These are phyloP conservation scores for Plicaturopsis crispa DNA, from an alignment of 768 basidiomycete genomes.

Conservation along the genomic window DNA sequence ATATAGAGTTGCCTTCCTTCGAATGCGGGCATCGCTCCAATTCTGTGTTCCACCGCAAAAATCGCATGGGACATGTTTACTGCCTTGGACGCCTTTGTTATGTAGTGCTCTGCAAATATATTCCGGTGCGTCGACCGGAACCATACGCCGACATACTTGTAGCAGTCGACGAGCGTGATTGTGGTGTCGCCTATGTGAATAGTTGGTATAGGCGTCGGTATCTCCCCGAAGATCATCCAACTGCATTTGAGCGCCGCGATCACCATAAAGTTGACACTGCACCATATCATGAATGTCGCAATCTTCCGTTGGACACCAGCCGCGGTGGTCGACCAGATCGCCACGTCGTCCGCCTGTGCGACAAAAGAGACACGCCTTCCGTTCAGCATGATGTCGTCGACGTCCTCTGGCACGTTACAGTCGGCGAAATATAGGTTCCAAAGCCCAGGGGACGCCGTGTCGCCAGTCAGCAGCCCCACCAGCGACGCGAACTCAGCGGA, in stretches of 20 bases:
- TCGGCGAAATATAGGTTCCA: conserved; percentile 20
- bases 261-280: conserved; percentile 16
- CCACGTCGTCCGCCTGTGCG: conserved; percentile 21
- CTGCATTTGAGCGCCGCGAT: conserved; percentile 17
- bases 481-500: conserved; percentile 12
- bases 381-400: conserved; percentile 9
- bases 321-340: conserved; percentile 11
- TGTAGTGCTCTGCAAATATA: conserved; percentile 11
- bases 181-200: conserved; percentile 5
- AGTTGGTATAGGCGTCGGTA: conserved; percentile 4
- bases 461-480: conserved; percentile 19
- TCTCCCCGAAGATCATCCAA: conserved; percentile 14
- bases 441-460: conserved; percentile 17
- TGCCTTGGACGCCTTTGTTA: conserved; percentile 11
- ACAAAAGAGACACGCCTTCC: conserved; percentile 10
- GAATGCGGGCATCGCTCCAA: conserved; percentile 11
- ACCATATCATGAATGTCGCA: conserved; percentile 13
- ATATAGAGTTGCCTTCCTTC: conserved; percentile 13
- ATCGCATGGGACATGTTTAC: conserved; percentile 9
- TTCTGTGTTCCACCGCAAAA: conserved; percentile 9
- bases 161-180: conserved; percentile 4
- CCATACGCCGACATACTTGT: conserved; percentile 12
- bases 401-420: conserved; percentile 5
- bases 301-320: conserved; percentile 12
- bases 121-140: conserved; percentile 3